A percentile compares a stretch with the other conserved stretches of the same genome.
Evolutionary conservation across 148 eudicot species (phyloP).

Genomic region (Selenicereus undatus): DNA sequence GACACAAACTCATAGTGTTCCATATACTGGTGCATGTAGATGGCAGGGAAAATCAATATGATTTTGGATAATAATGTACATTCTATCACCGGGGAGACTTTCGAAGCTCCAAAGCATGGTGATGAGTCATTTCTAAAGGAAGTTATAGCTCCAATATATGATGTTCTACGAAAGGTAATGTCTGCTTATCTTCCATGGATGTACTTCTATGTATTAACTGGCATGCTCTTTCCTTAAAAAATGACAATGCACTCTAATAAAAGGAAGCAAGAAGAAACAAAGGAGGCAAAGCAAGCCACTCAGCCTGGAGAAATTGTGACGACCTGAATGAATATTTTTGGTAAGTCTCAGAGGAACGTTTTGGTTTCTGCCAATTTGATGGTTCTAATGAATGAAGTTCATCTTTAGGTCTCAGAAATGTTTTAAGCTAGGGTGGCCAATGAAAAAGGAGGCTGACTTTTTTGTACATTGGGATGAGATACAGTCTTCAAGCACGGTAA

Average conservation of each 20-base stretch:
- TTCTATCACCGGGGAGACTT: conserved; percentile 52
- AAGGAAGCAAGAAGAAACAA: conserved; percentile 81
- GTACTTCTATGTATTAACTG: conserved; percentile 2
- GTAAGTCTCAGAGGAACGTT: conserved; percentile 37
- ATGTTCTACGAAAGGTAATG: conserved; percentile 72
- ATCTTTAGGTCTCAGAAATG: conserved; percentile 72
- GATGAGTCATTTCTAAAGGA: conserved; percentile 67
- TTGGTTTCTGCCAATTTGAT: neutral
- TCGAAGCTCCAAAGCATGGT: conserved; percentile 39
- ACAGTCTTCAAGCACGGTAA: conserved; percentile 38
- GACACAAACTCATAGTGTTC: conserved; percentile 7
- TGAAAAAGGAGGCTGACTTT: conserved; percentile 74
- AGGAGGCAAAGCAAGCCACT: conserved; percentile 92
- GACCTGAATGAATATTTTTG: conserved; percentile 98
- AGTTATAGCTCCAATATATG: conserved; percentile 81
- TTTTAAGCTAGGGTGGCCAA: conserved; percentile 87
- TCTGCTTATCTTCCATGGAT: conserved; percentile 4
- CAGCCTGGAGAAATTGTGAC: conserved; percentile 97
- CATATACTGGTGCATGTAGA: conserved; percentile 35
- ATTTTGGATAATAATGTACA: conserved; percentile 49
- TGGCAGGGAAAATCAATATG: conserved; percentile 68
- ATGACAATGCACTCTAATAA: conserved; percentile 13
- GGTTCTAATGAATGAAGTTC: conserved; percentile 13
- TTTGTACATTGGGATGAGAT: conserved; percentile 56
- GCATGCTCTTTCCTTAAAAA: conserved; percentile 1